A percentile compares a stretch with the other conserved stretches of the same genome.
Conservation (phyloP, 2,329 filamentous ascomycete genomes). For the Colletotrichum chrysophilum region DNA sequence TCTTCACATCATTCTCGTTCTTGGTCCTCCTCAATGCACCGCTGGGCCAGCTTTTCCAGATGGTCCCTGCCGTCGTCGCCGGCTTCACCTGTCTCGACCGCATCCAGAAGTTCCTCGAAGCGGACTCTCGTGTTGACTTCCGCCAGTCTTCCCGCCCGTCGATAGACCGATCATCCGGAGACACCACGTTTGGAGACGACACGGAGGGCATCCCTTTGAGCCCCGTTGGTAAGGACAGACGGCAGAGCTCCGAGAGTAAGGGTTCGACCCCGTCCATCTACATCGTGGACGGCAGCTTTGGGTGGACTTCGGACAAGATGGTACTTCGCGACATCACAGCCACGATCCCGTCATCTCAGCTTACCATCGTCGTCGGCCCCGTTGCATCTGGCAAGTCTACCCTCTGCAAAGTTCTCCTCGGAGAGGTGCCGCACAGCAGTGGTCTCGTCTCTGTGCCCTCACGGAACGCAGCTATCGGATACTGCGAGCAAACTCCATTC, state of each 20-base stretch:
- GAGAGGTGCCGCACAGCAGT: conserved; percentile 28
- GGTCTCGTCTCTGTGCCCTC: conserved; percentile 22
- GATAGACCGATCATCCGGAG: conserved; percentile 11
- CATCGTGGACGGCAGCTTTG: conserved; percentile 31
- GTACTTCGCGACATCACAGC: conserved; percentile 36
- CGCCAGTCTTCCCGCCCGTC: conserved; percentile 17
- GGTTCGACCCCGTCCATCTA: not conserved
- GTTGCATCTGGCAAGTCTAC: conserved; percentile 47
- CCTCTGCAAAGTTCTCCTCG: conserved; percentile 40
- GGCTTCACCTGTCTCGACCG: conserved; percentile 36
- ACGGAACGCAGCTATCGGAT: conserved; percentile 27
- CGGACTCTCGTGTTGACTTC: conserved; percentile 28
- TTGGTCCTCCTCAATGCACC: conserved; percentile 38
- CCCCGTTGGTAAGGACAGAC: not conserved
- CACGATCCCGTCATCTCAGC: conserved; percentile 30
- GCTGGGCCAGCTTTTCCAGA: conserved; percentile 34
- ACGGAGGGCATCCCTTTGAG: not conserved
- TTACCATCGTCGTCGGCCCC: conserved; percentile 45
- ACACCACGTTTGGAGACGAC: not conserved
- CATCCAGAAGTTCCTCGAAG: conserved; percentile 42
- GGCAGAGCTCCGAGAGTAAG: not conserved
- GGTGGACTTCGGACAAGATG: conserved; percentile 33
- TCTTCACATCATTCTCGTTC: conserved; percentile 37
- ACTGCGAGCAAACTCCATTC: conserved; percentile 36
- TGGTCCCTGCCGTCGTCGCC: conserved; percentile 34